Percentiles rank a stretch among this genome's conserved stretches.
These are phyloP conservation scores for Datura wrightii DNA, from an alignment of 257 asterid genomes.

Conservation along the genomic window DNA sequence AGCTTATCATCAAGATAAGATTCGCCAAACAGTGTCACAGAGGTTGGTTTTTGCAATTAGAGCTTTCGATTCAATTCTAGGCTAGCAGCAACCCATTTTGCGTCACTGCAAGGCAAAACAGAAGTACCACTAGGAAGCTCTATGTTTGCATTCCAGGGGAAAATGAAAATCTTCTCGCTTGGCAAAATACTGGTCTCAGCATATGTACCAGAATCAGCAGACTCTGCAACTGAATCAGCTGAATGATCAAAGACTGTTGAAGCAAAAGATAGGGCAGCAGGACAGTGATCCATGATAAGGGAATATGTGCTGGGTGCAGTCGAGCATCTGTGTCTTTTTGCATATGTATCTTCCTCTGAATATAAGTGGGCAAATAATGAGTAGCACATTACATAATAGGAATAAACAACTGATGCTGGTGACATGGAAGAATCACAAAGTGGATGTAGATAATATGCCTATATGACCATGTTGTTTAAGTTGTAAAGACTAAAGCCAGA, in stretches of 20 bases:
- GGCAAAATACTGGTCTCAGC: constrained; percentile 28
- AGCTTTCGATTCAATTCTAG: constrained; percentile 3
- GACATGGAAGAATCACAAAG: constrained; percentile 4
- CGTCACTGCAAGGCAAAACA: constrained; percentile 48
- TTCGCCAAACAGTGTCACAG: neutral
- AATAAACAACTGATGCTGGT: neutral
- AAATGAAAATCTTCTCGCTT: constrained; percentile 46
- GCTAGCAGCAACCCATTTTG: constrained; percentile 59
- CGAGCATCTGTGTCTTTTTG: constrained; percentile 51
- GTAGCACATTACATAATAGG: neutral
- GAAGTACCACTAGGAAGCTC: constrained; percentile 49
- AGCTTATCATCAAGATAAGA: constrained; percentile 15
- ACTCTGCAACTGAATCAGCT: neutral
- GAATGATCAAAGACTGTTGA: constrained; percentile 33
- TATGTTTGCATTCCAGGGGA: constrained; percentile 40
- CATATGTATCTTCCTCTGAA: constrained; percentile 35
- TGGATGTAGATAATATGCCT: neutral
- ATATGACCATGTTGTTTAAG: constrained; percentile 6
- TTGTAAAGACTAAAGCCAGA: constrained; percentile 17
- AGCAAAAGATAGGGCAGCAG: constrained; percentile 2
- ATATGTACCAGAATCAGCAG: constrained; percentile 27
- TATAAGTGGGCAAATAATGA: constrained; percentile 29
- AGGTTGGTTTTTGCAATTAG: neutral
- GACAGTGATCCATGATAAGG: neutral
- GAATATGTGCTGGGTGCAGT: constrained; percentile 29